Percentiles rank a stretch among this genome's conserved stretches.
Evolutionary conservation across 2,329 filamentous ascomycete genomes (phyloP).

Genomic region (Aspergillus phoenicis): DNA sequence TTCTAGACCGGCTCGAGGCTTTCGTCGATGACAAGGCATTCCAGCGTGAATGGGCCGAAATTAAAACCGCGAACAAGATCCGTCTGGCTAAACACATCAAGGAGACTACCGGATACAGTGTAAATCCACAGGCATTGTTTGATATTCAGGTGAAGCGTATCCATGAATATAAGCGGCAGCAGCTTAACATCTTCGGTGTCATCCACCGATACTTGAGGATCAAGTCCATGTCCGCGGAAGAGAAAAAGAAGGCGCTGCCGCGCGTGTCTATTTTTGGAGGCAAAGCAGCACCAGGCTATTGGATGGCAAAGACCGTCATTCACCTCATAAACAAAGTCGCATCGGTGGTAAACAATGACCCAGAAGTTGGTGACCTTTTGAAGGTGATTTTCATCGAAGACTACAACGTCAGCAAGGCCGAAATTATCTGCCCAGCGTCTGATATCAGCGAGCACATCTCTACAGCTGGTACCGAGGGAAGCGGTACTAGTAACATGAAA

Average conservation of each 20-base stretch:
- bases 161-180: constrained; percentile 98
- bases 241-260: constrained; percentile 82
- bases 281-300: constrained; percentile 97
- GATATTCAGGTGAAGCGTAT: constrained; percentile 99
- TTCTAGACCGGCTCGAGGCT: constrained; percentile 82
- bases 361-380: constrained; percentile 86
- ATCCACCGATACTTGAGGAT: constrained; percentile 91
- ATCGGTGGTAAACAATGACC: constrained; percentile 85
- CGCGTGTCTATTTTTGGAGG: constrained; percentile 96
- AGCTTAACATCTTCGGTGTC: constrained; percentile 97
- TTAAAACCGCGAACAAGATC: constrained; percentile 96
- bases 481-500: constrained; percentile 98
- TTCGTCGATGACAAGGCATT: constrained; percentile 84
- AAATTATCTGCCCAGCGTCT: constrained; percentile 91
- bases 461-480: constrained; percentile 88
- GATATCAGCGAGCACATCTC: constrained; percentile 99
- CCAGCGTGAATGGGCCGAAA: constrained; percentile 91
- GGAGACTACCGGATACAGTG: constrained; percentile 72
- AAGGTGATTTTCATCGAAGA: constrained; percentile 98
- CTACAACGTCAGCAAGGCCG: constrained; percentile 99
- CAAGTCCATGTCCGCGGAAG: constrained; percentile 79
- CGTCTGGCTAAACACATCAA: constrained; percentile 91
- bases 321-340: constrained; percentile 94
- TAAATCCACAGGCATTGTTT: constrained; percentile 87
- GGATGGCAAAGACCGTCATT: constrained; percentile 99